Base-by-base conservation (phyloP, 495 filamentous ascomycete genomes). In the Aspergillus campestris region DNA sequence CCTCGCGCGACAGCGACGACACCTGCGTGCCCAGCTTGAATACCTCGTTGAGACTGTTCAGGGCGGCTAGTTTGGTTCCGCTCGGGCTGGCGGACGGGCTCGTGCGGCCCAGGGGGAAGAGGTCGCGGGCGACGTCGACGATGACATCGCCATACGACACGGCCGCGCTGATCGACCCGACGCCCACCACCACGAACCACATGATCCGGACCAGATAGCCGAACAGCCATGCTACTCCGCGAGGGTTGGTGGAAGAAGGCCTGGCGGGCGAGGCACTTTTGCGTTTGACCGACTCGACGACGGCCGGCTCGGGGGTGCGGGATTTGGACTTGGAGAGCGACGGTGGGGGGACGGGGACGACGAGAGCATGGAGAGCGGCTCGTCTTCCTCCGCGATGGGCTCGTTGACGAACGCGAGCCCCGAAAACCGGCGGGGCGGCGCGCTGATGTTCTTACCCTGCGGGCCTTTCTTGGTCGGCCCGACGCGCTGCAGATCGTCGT, bases 361-460 rank as follows among this genome's bases (percentile, higher is more conserved):
- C 15, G 29, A 34, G n/a, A 42, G 15, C 40, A 36, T 30, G 10
- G 49, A 48, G 5, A 34, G 28, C 9, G 53, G 44, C 36, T 62
- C 66, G 0, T 59, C 58, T 31, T 61, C 65, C 32, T 69, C 64
- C 18, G 61, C 40, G 31, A 66, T 68, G 8, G 56, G 51, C 14
- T 60, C 54, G 10, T 59, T 53, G 34, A 53, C 48, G 32, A 59
- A 61, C 12, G 62, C 55, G 11, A 69, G 50, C 1, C 67, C 67
- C 0, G 69, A 72, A 14, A 65, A 48, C 5, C 69, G 63, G 35
- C 67, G 67, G 47, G 70, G 70, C 1, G 70, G 66, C 11, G 58
- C 59, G 4, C 57, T 65, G 27, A 73, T 70, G 28, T 65, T 69
- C 31, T 49, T 54, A 1, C 66, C 66, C 14, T 61, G 63, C 3